Conservation (phyloP, 2,329 filamentous ascomycete species). For the Gnomoniopsis smithogilvyi region DNA sequence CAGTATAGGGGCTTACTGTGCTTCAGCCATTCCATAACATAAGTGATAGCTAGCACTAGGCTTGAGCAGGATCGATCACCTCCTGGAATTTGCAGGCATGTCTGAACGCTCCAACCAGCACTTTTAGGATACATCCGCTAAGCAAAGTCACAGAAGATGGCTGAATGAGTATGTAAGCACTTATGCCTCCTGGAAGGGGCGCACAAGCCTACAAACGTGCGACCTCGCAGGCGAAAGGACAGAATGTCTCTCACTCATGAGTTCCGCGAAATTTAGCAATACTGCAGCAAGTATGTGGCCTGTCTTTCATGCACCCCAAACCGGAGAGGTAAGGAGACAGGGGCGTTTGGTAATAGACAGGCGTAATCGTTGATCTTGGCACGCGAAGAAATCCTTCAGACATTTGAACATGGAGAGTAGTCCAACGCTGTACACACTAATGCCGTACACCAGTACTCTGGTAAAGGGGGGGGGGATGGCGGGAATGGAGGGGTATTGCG, state of each 20-base stretch:
- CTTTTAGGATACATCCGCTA: background rate
- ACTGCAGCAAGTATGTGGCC: conserved; percentile 36
- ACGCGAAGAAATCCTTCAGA: conserved; percentile 55
- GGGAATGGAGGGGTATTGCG: background rate
- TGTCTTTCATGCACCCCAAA: conserved; percentile 54
- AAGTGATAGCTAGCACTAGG: background rate
- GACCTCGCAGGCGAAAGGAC: background rate
- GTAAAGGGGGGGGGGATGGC: background rate
- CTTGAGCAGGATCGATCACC: background rate
- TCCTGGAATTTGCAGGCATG: background rate
- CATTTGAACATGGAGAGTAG: conserved; percentile 47
- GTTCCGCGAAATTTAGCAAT: background rate
- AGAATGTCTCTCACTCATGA: background rate
- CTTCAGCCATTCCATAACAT: background rate
- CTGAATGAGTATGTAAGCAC: background rate
- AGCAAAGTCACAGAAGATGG: background rate
- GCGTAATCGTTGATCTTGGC: conserved; percentile 43
- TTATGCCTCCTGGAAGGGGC: background rate
- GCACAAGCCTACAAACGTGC: background rate
- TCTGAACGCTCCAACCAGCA: background rate
- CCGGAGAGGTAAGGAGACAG: conserved; percentile 30
- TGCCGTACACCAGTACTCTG: conserved; percentile 36
- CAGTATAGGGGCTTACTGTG: background rate
- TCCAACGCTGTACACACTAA: conserved; percentile 59
- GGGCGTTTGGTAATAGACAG: conserved; percentile 59